Base-by-base conservation (phyloP, 176 grass and related monocot species). In the Aegilops tauschii region DNA sequence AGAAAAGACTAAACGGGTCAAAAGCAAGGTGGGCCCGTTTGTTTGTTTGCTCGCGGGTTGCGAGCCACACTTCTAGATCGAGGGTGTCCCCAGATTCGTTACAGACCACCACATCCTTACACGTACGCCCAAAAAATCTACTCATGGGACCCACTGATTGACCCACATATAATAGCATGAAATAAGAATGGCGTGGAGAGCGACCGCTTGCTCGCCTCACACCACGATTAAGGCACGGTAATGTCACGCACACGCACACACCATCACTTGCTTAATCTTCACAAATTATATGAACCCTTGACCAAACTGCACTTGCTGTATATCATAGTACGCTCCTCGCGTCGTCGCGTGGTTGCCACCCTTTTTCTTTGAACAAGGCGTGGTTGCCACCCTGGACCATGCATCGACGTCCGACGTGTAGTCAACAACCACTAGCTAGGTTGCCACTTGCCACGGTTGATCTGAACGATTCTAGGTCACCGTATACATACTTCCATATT, bases 81-180 rank as follows among this genome's bases (percentile, higher is more conserved):
- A 79, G 37, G 29, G 37, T 84, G 54, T 39, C 68, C 31, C 76
- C 6, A 52, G 10, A 76, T 70, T 86, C 83, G 77, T 30, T 70
- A n/a, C 13, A 17, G 47, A 8, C 52, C 21, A 73, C 74, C 80
- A 25, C 54, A 23, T 12, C 30, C 54, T 64, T 9, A 52, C 87
- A 83, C 72, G 36, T 39, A 31, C 3, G 6, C 36, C 35, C 3
- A 10, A 63, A 64, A 74, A 76, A 36, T 70, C 49, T 70, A 1
- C n/a, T 36, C 4, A 21, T 12, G 27, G 59, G 63, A 45, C 61
- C 73, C 18, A 67, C 29, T 17, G 14, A 52, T 6, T 52, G 17
- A 52, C 49, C 49, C 50, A 54, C 16, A 18, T 18, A 54, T 12
- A 68, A 4, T 68, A 30, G 31, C 30, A 68, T 34, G 65, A 18